Evolutionary conservation across 345 rosid genomes (phyloP), one percentile per base, ranked within the genome.

Genomic region (Rhizophora mangle): DNA sequence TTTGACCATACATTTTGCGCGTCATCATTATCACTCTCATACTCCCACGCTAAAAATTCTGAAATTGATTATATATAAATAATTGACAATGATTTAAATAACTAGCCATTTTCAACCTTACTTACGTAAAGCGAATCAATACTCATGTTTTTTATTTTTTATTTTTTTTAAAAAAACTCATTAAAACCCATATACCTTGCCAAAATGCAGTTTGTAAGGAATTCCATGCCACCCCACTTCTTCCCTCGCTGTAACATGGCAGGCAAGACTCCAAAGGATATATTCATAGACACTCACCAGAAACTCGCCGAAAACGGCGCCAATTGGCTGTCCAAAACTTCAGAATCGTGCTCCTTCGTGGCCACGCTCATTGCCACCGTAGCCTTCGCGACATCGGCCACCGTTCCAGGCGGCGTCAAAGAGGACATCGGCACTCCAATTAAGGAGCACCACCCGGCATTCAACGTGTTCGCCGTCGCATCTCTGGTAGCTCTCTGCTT

Each of bases 341-440:
- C 90, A 0, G 63, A 82, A 19, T 84, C 88, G 2, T 86, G 88
- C 73, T 84, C 88, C 1, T 81, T 84, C 1, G 88, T 86, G 68
- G 86, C 86, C 0, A 86, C 86, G 24, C 81, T 86, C 71, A 82
- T 84, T 2, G 86, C 86, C 21, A 82, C 88, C 0, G 88, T 84
- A 20, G 85, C 86, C 36, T 86, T 86, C 4, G 83, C 88, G 36
- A 75, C 88, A 21, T 76, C 88, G 15, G 15, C 82, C 20, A 55
- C 83, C 16, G 79, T 86, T 32, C 79, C 79, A 6, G 79, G 79
- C 0, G 79, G 75, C 6, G 62, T 69, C n/a, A 21, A 52, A 8
- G 16, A 64, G 27, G 16, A 52, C 0, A 55, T 1, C 1, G 74
- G 79, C 54, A n/a, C 15, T 9, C 74, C 79, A 60, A 30, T 43